Evolutionary conservation across 805 yeast genomes (phyloP).

Genomic region (Candida corydali): DNA sequence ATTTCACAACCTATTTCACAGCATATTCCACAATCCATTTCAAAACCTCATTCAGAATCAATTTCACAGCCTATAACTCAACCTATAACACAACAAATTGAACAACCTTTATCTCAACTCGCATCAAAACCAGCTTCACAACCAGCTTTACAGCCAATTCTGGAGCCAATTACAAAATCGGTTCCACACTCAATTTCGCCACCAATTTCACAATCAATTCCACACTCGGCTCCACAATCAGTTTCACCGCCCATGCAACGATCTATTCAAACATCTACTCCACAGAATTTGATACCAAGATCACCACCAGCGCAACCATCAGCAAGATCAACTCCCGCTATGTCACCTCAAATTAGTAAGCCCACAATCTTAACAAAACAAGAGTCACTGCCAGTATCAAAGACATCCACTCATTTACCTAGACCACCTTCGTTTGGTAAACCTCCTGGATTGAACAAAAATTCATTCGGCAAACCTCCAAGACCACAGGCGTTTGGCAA

Average conservation of each 20-base stretch:
- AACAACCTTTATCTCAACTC: too few relatives aligned
- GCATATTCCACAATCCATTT: too few relatives aligned
- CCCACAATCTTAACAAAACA: constrained; percentile 1
- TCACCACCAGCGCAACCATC: constrained; percentile 1
- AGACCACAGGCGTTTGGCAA: constrained; percentile 26
- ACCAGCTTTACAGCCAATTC: constrained; percentile 1
- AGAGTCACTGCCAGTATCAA: constrained; percentile 1
- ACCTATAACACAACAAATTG: too few relatives aligned
- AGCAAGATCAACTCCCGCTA: background rate
- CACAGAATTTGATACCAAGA: background rate
- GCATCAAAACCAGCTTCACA: background rate
- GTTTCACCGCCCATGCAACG: background rate
- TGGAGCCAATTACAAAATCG: background rate
- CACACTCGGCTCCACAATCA: too few relatives aligned
- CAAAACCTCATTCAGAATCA: too few relatives aligned
- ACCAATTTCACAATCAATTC: too few relatives aligned
- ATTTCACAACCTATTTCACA: too few relatives aligned
- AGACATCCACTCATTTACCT: constrained; percentile 6
- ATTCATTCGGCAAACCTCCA: constrained; percentile 23
- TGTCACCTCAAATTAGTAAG: constrained; percentile 2
- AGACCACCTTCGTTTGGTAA: constrained; percentile 25
- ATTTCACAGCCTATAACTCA: too few relatives aligned
- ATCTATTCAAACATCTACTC: background rate
- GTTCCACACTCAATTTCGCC: too few relatives aligned
- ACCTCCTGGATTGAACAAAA: constrained; percentile 21